Percentiles rank a stretch among this genome's conserved stretches.
phyloP scores from a whole-genome alignment of 345 rosid species.

The Aurinia saxatilis region DNA sequence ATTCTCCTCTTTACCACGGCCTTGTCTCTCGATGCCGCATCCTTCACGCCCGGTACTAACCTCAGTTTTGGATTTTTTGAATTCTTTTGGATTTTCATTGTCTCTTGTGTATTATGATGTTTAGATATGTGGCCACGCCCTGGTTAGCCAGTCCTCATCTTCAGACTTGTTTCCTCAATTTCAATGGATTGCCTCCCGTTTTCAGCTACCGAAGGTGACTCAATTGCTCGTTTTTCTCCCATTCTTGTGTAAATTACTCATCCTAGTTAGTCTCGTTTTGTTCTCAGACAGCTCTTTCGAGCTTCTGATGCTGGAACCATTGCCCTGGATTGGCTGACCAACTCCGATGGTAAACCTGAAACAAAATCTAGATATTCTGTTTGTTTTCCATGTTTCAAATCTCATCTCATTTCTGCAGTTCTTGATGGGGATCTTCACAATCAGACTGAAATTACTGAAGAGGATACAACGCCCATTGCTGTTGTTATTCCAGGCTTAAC shows the following conservation, averaged over 20 bases:
- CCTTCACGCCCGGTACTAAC: constrained; percentile 77
- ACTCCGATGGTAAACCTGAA: constrained; percentile 46
- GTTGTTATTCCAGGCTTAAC: constrained; percentile 66
- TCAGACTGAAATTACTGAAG: constrained; percentile 29
- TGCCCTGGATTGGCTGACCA: constrained; percentile 77
- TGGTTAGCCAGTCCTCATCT: constrained; percentile 92
- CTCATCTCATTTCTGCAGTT: constrained; percentile 26
- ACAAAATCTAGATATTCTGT: no score
- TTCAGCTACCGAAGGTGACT: constrained; percentile 65
- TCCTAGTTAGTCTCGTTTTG: neutral
- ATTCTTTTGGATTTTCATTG: no score
- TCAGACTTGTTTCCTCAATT: constrained; percentile 61
- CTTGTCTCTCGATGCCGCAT: constrained; percentile 61
- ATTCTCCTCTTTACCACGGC: constrained; percentile 43
- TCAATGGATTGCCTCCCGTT: constrained; percentile 66
- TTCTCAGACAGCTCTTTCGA: constrained; percentile 54
- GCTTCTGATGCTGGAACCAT: constrained; percentile 86
- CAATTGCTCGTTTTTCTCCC: no score
- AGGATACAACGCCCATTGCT: constrained; percentile 49
- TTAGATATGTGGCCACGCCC: constrained; percentile 64
- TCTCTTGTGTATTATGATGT: neutral
- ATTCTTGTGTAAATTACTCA: no score
- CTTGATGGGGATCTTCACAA: constrained; percentile 15
- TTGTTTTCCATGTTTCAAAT: neutral
- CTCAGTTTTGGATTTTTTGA: no score